A percentile compares a stretch with the other conserved stretches of the same genome.
These are phyloP conservation scores for Marchantia polymorpha DNA, from an alignment of 225 moss, liverwort and hornwort species.

Conservation along the genomic window DNA sequence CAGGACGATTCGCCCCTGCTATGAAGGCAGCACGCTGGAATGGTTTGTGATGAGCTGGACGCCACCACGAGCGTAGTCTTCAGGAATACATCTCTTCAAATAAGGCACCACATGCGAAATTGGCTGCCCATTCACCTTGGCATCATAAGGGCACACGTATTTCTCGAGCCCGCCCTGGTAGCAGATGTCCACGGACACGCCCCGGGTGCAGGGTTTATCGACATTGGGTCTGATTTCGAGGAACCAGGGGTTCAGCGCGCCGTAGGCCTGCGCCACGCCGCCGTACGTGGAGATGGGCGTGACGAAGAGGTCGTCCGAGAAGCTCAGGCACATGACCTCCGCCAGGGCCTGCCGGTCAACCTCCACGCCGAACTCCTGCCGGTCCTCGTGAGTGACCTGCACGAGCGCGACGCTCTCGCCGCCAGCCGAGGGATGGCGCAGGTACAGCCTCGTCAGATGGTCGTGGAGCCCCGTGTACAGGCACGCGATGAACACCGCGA, in stretches of 20 bases:
- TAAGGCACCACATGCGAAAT: constrained; percentile 49
- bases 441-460: constrained; percentile 54
- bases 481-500: constrained; percentile 64
- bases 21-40: background rate
- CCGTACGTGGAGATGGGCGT: constrained; percentile 86
- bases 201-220: constrained; percentile 50
- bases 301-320: constrained; percentile 67
- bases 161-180: constrained; percentile 44
- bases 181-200: constrained; percentile 63
- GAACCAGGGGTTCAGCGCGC: constrained; percentile 70
- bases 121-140: constrained; percentile 44
- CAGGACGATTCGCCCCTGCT: too few relatives aligned
- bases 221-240: constrained; percentile 37
- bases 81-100: constrained; percentile 54
- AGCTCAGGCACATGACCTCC: constrained; percentile 64
- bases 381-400: constrained; percentile 67
- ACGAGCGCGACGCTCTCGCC: constrained; percentile 62
- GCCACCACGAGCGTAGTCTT: constrained; percentile 54
- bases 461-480: constrained; percentile 71
- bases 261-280: constrained; percentile 81
- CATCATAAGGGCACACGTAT: constrained; percentile 58
- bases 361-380: constrained; percentile 69
- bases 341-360: constrained; percentile 78
- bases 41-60: constrained; percentile 65
- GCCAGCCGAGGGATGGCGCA: constrained; percentile 50